Evolutionary conservation across 495 filamentous ascomycete species (phyloP).

Genomic region (Daldinia caldariorum): DNA sequence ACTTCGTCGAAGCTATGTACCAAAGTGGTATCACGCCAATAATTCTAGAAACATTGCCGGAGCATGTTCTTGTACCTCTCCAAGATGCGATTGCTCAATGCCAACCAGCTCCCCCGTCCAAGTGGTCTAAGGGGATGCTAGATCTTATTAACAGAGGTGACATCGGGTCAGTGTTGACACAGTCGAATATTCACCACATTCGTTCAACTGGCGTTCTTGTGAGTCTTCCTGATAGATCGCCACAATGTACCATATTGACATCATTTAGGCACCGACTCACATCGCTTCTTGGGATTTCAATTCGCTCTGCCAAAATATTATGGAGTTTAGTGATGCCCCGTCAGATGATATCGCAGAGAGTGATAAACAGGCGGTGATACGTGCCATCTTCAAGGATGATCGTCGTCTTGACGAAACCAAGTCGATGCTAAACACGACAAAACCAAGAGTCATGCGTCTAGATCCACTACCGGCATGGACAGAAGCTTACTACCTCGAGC

Average conservation of each 20-base stretch:
- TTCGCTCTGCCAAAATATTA: conserved; percentile 64
- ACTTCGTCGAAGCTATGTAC: conserved; percentile 70
- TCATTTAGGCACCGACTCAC: conserved; percentile 65
- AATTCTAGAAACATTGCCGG: conserved; percentile 82
- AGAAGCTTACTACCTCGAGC: conserved; percentile 87
- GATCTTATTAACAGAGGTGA: conserved; percentile 85
- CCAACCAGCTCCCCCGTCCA: conserved; percentile 79
- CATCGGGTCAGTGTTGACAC: conserved; percentile 71
- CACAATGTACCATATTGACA: conserved; percentile 3
- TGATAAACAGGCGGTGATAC: conserved; percentile 81
- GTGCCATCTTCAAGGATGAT: conserved; percentile 89
- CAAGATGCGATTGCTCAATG: conserved; percentile 85
- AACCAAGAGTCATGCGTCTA: conserved; percentile 78
- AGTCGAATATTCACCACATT: conserved; percentile 48
- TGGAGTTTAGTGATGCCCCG: conserved; percentile 51
- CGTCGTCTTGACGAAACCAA: conserved; percentile 84
- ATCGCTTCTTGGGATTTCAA: conserved; percentile 75
- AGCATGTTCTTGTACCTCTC: conserved; percentile 79
- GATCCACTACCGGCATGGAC: conserved; percentile 79
- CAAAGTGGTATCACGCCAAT: conserved; percentile 64
- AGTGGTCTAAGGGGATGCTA: conserved; percentile 75
- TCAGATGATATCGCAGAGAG: conserved; percentile 66
- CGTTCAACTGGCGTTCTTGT: conserved; percentile 51
- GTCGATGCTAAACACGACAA: conserved; percentile 78
- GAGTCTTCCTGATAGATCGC: conserved; percentile 14